Evolutionary conservation across 2,329 filamentous ascomycete genomes (phyloP), one percentile per base, ranked within the genome.

Genomic region (Aspergillus ustus): DNA sequence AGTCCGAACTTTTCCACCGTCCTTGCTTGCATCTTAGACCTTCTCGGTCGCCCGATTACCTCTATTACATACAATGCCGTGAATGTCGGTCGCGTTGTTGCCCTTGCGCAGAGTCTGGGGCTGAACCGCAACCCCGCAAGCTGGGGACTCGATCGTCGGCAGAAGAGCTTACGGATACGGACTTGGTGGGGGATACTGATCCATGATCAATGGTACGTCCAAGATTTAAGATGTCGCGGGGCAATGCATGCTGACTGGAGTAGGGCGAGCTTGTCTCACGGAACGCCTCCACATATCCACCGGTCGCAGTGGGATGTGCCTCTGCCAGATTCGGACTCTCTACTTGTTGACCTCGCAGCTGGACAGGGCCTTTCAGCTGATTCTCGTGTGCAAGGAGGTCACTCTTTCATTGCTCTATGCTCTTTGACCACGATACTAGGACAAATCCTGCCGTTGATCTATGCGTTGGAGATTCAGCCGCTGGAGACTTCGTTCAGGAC

Each of bases 41-140:
- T 59, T 2, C 57, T 59, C 1, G 57, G 57, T 17, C 57, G 57
- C 5, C 57, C 57, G 17, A 59, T 59, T 9, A 59, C 57, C 7
- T 59, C 57, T 3, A 59, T 59, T 22, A 59, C 57, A 15, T 59
- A 59, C 8, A 59, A 59, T 40, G 57, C 57, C n/a, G 51, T 59
- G 19, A 59, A 59, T 48, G 45, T 59, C n/a, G 57, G 57, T 20
- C 43, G 57, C 8, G 43, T 59, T 25, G 57, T 59, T 17, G 57
- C 57, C 2, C 28, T 59, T 5, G 34, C 49, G 9, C 57, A 59
- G 49, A 59, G 57, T 31, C 20, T 59, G 15, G 57, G 57, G 15
- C 29, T 59, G 7, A 59, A 59, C n/a, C 57, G 57, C 4, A 54
- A 59, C 17, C 57, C 57, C 13, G 17, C 40, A 20, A 59, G 40